Evolutionary conservation across 225 moss, liverwort and hornwort species (phyloP).

Genomic region (Sphagnum contortum): DNA sequence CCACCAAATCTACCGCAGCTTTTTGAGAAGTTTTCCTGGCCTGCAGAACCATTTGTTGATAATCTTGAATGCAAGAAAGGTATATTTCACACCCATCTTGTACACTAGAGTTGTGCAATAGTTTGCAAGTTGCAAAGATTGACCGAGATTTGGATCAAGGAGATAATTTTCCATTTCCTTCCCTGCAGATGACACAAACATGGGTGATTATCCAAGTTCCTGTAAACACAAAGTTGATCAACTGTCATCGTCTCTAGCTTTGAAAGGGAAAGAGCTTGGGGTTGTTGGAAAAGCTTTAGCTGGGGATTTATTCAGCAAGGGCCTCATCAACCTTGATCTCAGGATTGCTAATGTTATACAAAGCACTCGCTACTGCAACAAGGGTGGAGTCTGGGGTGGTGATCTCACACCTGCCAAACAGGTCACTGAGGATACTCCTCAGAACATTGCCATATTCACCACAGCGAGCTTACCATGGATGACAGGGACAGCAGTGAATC

Average conservation of each 20-base stretch:
- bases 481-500: constrained; percentile 97
- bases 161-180: too few relatives aligned
- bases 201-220: constrained; percentile 61
- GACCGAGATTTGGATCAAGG: too few relatives aligned
- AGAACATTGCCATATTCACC: constrained; percentile 84
- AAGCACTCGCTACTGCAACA: constrained; percentile 81
- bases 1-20: constrained; percentile 74
- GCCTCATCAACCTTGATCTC: constrained; percentile 41
- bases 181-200: background rate
- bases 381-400: constrained; percentile 56
- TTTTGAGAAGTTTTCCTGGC: constrained; percentile 66
- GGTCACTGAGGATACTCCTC: constrained; percentile 22
- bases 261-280: constrained; percentile 14
- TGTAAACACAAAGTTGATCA: constrained; percentile 55
- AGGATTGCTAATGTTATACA: constrained; percentile 83
- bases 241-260: constrained; percentile 10
- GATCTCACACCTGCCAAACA: constrained; percentile 13
- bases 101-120: background rate
- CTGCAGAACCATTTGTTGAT: constrained; percentile 70
- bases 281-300: constrained; percentile 14
- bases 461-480: constrained; percentile 96
- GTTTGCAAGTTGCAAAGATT: constrained; percentile 60
- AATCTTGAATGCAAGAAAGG: constrained; percentile 82
- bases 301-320: background rate
- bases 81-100: constrained; percentile 4